phyloP scores from a whole-genome alignment of 495 filamentous ascomycete genomes.

The Hypoxylon rickii region DNA sequence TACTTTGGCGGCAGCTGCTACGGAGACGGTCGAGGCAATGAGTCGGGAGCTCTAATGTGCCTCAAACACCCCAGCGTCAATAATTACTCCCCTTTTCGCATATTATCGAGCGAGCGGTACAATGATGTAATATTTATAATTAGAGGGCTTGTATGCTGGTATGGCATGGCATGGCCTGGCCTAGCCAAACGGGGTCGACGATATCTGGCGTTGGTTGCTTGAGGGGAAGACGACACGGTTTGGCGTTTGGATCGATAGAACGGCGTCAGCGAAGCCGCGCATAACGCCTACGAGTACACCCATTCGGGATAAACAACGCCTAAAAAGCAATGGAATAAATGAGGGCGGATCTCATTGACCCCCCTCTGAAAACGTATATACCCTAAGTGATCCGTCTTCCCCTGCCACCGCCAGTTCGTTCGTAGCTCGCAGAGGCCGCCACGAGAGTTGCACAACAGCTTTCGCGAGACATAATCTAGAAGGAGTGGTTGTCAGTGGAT shows the following conservation, averaged over 20 bases:
- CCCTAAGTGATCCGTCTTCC: conserved; percentile 78
- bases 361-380: conserved; percentile 61
- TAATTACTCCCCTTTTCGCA: background rate
- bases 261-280: conserved; percentile 6
- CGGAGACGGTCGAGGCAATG: conserved; percentile 37
- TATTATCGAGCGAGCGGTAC: background rate
- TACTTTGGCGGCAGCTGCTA: conserved; percentile 35
- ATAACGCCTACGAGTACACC: conserved; percentile 4
- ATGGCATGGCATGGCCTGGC: too few relatives aligned
- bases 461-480: conserved; percentile 65
- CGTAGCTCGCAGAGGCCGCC: conserved; percentile 61
- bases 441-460: conserved; percentile 73
- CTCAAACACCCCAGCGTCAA: too few relatives aligned
- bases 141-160: conserved; percentile 10
- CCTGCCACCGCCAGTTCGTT: conserved; percentile 76
- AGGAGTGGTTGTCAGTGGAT: background rate
- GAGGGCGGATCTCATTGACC: conserved; percentile 20
- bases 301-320: too few relatives aligned
- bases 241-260: conserved; percentile 31
- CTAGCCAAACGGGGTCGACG: conserved; percentile 1
- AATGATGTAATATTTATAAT: conserved; percentile 29
- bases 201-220: conserved; percentile 18
- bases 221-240: background rate
- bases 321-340: too few relatives aligned
- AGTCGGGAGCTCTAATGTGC: conserved; percentile 45